phyloP scores from a whole-genome alignment of 208 protist species.

The Trypanosoma boissoni region DNA sequence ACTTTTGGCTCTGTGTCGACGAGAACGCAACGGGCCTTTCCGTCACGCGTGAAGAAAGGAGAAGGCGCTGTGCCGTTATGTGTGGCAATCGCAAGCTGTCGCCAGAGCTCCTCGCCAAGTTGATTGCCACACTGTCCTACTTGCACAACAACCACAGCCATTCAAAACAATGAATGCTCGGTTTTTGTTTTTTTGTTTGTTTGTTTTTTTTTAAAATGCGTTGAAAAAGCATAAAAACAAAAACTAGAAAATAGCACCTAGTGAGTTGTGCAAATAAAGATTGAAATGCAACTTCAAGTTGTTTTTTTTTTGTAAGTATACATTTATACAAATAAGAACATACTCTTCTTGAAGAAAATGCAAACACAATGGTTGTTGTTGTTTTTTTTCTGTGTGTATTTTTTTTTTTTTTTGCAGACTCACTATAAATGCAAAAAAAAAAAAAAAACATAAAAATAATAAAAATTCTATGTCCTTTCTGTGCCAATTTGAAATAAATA shows the following conservation, averaged over 20 bases:
- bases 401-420: neutral
- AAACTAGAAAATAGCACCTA: neutral
- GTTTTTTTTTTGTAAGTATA: too few relatives aligned
- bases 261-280: too few relatives aligned
- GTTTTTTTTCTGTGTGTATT: constrained; percentile 1
- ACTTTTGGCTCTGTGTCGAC: constrained; percentile 89
- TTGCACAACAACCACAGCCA: constrained; percentile 76
- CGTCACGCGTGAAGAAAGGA: constrained; percentile 60
- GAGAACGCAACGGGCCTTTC: constrained; percentile 78
- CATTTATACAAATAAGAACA: too few relatives aligned
- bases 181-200: neutral
- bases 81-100: constrained; percentile 38
- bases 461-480: neutral
- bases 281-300: too few relatives aligned
- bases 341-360: too few relatives aligned
- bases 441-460: constrained; percentile 1
- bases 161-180: neutral
- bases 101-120: constrained; percentile 80
- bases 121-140: constrained; percentile 90
- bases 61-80: constrained; percentile 18
- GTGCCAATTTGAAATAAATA: neutral
- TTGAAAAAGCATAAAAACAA: constrained; percentile 1
- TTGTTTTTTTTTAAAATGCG: neutral
- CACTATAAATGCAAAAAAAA: neutral
- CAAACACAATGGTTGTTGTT: neutral